Evolutionary conservation across 2,329 filamentous ascomycete genomes (phyloP).

Genomic region (Exophiala viscosa): DNA sequence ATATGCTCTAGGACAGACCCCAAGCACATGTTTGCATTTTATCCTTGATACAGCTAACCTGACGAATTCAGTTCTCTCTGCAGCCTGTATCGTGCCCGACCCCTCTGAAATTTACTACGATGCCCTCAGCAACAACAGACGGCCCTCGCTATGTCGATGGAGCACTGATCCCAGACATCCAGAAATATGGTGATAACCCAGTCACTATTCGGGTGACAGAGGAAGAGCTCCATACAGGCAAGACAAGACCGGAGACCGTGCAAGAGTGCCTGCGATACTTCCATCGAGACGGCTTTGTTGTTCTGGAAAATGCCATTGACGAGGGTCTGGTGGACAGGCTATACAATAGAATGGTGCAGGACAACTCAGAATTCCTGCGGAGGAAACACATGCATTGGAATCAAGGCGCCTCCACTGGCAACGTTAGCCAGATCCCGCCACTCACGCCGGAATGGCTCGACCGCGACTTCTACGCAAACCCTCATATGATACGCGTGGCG

Average conservation of each 20-base stretch:
- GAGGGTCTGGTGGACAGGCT: constrained; percentile 38
- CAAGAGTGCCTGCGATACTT: constrained; percentile 24
- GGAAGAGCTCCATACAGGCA: constrained; percentile 14
- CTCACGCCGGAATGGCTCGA: constrained; percentile 33
- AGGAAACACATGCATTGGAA: constrained; percentile 34
- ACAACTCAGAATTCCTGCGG: constrained; percentile 27
- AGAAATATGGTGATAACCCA: constrained; percentile 18
- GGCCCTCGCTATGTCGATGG: constrained; percentile 8
- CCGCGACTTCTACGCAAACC: constrained; percentile 37
- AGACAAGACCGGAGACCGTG: constrained; percentile 12
- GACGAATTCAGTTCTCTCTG: not conserved
- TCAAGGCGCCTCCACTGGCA: constrained; percentile 33
- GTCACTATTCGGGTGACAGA: constrained; percentile 13
- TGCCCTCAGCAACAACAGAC: constrained; percentile 8
- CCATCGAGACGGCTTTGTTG: constrained; percentile 37
- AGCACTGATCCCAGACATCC: constrained; percentile 10
- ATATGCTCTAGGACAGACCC: no score
- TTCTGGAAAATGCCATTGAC: constrained; percentile 37
- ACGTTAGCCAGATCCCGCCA: constrained; percentile 41
- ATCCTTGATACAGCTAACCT: no score
- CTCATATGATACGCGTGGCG: constrained; percentile 34
- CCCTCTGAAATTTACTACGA: not conserved
- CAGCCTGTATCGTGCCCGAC: not conserved
- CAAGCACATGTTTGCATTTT: no score
- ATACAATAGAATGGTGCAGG: constrained; percentile 55